Conservation (phyloP, 805 yeast genomes). For the Kodamaea leandrae region DNA sequence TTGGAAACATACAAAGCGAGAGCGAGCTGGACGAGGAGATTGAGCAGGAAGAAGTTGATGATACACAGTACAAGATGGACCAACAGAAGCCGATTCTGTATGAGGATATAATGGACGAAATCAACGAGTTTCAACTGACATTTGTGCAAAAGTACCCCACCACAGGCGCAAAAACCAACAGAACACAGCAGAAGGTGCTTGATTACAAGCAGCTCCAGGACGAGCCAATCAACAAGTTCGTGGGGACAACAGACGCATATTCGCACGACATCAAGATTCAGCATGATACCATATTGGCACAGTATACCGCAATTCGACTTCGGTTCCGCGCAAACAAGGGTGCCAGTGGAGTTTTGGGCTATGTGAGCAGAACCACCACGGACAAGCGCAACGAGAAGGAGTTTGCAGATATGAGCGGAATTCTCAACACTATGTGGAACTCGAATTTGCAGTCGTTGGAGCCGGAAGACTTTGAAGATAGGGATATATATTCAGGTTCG, state of each 20-base stretch:
- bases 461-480: conserved; percentile 7
- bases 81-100: background rate
- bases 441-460: background rate
- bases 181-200: conserved; percentile 36
- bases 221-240: conserved; percentile 11
- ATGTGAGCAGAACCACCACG: conserved; percentile 14
- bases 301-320: conserved; percentile 37
- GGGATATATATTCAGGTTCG: conserved; percentile 7
- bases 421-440: conserved; percentile 13
- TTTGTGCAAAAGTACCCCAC: conserved; percentile 24
- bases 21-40: conserved; percentile 20
- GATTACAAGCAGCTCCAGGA: conserved; percentile 32
- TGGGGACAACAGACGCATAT: conserved; percentile 7
- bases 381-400: background rate
- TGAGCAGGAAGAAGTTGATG: conserved; percentile 11
- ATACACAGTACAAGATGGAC: background rate
- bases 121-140: conserved; percentile 30
- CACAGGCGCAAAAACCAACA: conserved; percentile 15
- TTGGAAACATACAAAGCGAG: conserved; percentile 21
- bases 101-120: conserved; percentile 19
- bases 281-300: conserved; percentile 34
- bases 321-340: conserved; percentile 25
- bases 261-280: conserved; percentile 25
- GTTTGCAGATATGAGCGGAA: background rate
- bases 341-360: conserved; percentile 29